Evolutionary conservation across 1,284 basidiomycete genomes (phyloP).

Genomic region (Albatrellus sp.): DNA sequence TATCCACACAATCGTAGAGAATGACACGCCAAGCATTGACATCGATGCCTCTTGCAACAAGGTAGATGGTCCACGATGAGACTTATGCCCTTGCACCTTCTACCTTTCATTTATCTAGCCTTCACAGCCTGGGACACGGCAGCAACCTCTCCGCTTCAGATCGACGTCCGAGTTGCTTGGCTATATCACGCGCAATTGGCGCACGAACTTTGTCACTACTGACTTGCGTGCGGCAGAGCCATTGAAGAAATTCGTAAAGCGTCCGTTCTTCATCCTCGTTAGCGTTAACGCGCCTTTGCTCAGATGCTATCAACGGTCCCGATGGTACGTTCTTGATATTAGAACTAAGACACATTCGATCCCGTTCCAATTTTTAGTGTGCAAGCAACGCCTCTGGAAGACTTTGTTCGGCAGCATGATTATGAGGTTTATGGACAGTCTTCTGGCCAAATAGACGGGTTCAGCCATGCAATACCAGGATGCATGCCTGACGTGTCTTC

Average conservation of each 20-base stretch:
- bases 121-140: background rate
- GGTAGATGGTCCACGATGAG: background rate
- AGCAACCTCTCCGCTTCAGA: conserved; percentile 29
- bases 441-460: background rate
- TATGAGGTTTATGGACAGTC: conserved; percentile 15
- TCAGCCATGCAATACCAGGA: conserved; percentile 3
- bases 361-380: conserved; percentile 4
- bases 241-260: conserved; percentile 64
- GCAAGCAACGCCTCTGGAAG: conserved; percentile 37
- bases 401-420: conserved; percentile 22
- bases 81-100: conserved; percentile 5
- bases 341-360: background rate
- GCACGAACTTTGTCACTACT: conserved; percentile 67
- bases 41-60: conserved; percentile 2
- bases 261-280: conserved; percentile 87
- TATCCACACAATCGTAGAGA: background rate
- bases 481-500: conserved; percentile 13
- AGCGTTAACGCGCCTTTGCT: conserved; percentile 79
- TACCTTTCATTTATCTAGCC: conserved; percentile 4
- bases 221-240: conserved; percentile 53
- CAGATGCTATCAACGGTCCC: conserved; percentile 39
- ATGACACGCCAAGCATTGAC: background rate
- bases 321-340: conserved; percentile 26
- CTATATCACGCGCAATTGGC: conserved; percentile 79
- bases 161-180: conserved; percentile 53